These are phyloP conservation scores for Austroboletus novae-zelandiae DNA, from an alignment of 1,284 basidiomycete genomes.

Conservation along the genomic window DNA sequence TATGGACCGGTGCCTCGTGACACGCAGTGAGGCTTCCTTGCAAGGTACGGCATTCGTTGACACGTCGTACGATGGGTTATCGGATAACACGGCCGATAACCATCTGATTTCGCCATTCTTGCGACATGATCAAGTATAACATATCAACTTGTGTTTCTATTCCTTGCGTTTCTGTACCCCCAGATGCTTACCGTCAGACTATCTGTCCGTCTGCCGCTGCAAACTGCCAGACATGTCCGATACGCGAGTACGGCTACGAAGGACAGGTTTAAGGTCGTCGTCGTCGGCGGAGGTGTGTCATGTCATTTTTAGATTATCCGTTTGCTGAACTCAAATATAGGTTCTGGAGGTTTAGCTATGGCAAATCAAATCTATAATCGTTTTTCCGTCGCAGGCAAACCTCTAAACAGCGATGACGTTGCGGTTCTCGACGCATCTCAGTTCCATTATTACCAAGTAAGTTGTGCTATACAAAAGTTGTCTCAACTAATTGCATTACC, in stretches of 20 bases:
- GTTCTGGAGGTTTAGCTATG: slow-evolving; percentile 73
- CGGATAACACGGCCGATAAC: background rate
- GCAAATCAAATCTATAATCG: slow-evolving; percentile 83
- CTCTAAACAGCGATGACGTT: slow-evolving; percentile 73
- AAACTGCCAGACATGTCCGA: slow-evolving; percentile 19
- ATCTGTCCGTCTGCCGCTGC: slow-evolving; percentile 3
- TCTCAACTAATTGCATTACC: slow-evolving; percentile 8
- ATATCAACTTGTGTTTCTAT: background rate
- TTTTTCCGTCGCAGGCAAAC: slow-evolving; percentile 68
- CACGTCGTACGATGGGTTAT: slow-evolving; percentile 5
- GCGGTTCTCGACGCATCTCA: slow-evolving; percentile 79
- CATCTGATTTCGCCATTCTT: slow-evolving; percentile 18
- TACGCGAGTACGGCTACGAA: slow-evolving; percentile 41
- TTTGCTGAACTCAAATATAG: slow-evolving; percentile 36
- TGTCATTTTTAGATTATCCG: slow-evolving; percentile 14
- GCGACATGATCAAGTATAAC: background rate
- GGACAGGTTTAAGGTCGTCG: slow-evolving; percentile 59
- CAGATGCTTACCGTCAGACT: slow-evolving; percentile 15
- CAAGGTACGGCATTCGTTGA: background rate
- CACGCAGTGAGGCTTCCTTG: background rate
- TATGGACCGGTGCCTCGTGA: no score
- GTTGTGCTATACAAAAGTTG: background rate
- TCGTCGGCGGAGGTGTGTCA: slow-evolving; percentile 63
- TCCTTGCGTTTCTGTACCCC: background rate
- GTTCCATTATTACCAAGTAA: slow-evolving; percentile 77